Evolutionary conservation across 257 asterid species (phyloP), one percentile per base, ranked within the genome.

Genomic region (Fraxinus americana): DNA sequence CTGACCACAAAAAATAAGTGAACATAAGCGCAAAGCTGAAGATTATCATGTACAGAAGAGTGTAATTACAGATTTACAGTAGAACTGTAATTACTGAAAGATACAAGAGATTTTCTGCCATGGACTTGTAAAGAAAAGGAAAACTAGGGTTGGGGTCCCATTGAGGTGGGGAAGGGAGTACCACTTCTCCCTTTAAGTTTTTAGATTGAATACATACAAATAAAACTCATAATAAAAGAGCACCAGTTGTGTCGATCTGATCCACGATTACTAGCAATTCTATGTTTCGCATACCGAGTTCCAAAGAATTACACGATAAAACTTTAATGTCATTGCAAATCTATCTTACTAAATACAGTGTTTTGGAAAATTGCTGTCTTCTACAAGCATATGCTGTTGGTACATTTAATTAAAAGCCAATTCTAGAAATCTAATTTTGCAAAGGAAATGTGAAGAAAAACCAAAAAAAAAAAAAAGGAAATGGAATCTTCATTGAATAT

Each of bases 401-500:
- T 1, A 38, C 41, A 38, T 38, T 38, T 7, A 38, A 38, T 38
- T 38, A 38, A 38, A 38, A 7, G 41, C 9, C 9, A 12, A 32
- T 30, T 4, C 5, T 16, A 68, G 12, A 36, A 30, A 27, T 12
- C 41, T 27, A 67, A 11, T 3, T 38, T 34, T 13, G 38, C 23
- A 14, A 25, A 4, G 38, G 21, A 30, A 10, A 4, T 35, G 29
- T 11, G 30, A 67, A 23, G 12, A 27, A 19, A 7, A 17, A n/a
- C 11, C 14, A 14, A 63, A 11, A 11, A 41, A 41, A 25, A 8
- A 38, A 10, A 25, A 21, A 63, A 9, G 19, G 35, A 23, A 63
- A 1, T 27, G 69, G 69, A 63, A 63, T 63, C 69, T 63, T 63
- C 9, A 63, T 63, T 63, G 69, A 63, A 63, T 12, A 63, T 63